Evolutionary conservation across 2,329 filamentous ascomycete species (phyloP).

Genomic region (Fusarium sp.): DNA sequence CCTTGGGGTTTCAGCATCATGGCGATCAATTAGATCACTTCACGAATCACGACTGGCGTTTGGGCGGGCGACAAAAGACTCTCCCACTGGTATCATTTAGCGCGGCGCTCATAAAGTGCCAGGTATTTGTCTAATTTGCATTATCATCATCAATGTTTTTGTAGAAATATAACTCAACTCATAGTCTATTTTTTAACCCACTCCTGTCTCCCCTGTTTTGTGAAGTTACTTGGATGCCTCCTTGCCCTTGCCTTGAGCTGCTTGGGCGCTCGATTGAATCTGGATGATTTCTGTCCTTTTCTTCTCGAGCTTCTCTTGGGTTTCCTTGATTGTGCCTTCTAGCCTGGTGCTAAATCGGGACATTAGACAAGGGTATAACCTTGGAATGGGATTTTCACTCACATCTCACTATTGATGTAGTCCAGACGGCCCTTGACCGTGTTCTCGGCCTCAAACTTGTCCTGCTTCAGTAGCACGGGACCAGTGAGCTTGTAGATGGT

Average conservation of each 20-base stretch:
- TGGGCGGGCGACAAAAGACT: conserved; percentile 4
- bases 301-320: conserved; percentile 67
- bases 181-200: conserved; percentile 39
- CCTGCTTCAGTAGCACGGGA: conserved; percentile 93
- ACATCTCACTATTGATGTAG: conserved; percentile 96
- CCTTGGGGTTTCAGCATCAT: conserved; percentile 46
- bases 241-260: conserved; percentile 51
- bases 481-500: conserved; percentile 97
- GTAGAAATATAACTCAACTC: conserved; percentile 49
- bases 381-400: conserved; percentile 50
- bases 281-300: conserved; percentile 71
- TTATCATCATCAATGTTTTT: conserved; percentile 39
- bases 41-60: conserved; percentile 43
- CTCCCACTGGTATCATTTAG: conserved; percentile 27
- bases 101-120: conserved; percentile 32
- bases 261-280: conserved; percentile 63
- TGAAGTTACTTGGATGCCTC: conserved; percentile 39
- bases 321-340: conserved; percentile 66
- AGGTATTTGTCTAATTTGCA: conserved; percentile 36
- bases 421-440: conserved; percentile 91
- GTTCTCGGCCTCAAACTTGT: conserved; percentile 87
- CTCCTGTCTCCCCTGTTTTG: conserved; percentile 11
- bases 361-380: background rate
- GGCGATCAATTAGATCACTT: conserved; percentile 44
- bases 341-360: conserved; percentile 51